phyloP scores from a whole-genome alignment of 169 alveolate species.

The Eimeria nieschulzi region DNA sequence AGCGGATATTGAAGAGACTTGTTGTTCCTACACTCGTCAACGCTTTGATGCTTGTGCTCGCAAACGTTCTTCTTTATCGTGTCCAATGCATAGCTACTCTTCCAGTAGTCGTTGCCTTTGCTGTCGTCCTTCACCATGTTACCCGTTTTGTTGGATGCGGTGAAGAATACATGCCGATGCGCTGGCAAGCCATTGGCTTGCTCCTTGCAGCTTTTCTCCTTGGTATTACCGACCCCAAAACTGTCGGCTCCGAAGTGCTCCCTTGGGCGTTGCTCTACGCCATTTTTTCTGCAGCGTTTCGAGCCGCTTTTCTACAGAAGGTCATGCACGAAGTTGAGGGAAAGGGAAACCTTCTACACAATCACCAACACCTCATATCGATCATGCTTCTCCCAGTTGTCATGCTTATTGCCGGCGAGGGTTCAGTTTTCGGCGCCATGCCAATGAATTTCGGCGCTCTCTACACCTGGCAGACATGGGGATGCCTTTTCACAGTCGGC shows the following conservation, averaged over 20 bases:
- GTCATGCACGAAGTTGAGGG: constrained; percentile 93
- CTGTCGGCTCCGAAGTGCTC: constrained; percentile 89
- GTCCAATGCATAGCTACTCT: constrained; percentile 92
- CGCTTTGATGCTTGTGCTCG: constrained; percentile 90
- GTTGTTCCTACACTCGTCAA: constrained; percentile 90
- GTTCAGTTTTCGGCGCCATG: constrained; percentile 80
- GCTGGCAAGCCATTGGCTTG: constrained; percentile 91
- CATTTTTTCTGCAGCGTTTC: constrained; percentile 90
- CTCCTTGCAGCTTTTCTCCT: constrained; percentile 89
- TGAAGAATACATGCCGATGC: constrained; percentile 91
- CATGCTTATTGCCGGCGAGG: constrained; percentile 87
- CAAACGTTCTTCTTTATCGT: constrained; percentile 89
- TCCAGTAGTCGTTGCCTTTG: constrained; percentile 92
- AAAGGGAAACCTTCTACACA: constrained; percentile 91
- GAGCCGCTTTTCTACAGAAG: constrained; percentile 93
- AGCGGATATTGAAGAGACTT: constrained; percentile 83
- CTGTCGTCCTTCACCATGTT: constrained; percentile 94
- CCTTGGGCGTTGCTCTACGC: constrained; percentile 91
- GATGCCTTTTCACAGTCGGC: constrained; percentile 93
- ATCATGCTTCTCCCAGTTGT: constrained; percentile 88
- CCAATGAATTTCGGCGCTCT: constrained; percentile 84
- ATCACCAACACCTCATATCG: constrained; percentile 93
- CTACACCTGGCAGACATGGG: constrained; percentile 92
- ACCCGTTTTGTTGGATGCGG: constrained; percentile 94
- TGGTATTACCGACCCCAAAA: constrained; percentile 91